Evolutionary conservation across 1,139 yeast genomes (phyloP), one percentile per base, ranked within the genome.

Genomic region (Spathaspora jeffriesii): DNA sequence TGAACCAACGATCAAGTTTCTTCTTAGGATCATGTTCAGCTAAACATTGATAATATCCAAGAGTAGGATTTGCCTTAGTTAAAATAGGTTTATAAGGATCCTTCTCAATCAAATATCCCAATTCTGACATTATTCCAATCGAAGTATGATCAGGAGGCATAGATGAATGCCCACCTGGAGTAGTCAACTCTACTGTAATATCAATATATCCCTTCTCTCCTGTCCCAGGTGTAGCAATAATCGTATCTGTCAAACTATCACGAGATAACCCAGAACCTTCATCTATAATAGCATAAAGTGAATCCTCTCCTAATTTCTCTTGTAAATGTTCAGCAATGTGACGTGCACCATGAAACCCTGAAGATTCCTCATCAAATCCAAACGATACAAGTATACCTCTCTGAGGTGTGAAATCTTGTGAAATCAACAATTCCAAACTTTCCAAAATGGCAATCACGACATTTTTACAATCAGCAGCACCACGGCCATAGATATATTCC

Each of bases 81-180:
- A 73, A 63, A 7, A 64, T 43, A 2, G 77, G 65, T 10, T 53
- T 49, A 50, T 60, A 73, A 2, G 71, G 77, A 52, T 73, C 72
- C 37, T 58, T 54, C 53, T 74, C 79, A 42, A 74, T 65, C 18
- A 63, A 43, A 50, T 57, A 60, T n/a, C 64, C 68, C 54, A 74
- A 65, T 50, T 73, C 76, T n/a, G 73, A 65, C 51, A 70, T 59
- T 45, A 73, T 68, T 34, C 79, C 79, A 54, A 74, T 71, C 4
- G 76, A 63, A 5, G 79, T 73, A 56, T 73, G 78, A 52, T 70
- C 76, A 2, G 79, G 79, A 10, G 79, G 78, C 28, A 70, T 54
- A 5, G 76, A 70, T 2, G 78, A 70, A 51, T 74, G 79, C 4
- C 79, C 79, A 32, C 79, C 79, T 7, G 73, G 73, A 15, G 76